A percentile compares a stretch with the other conserved stretches of the same genome.
Evolutionary conservation across 768 basidiomycete species (phyloP).

Genomic region (Boletus speciosus): DNA sequence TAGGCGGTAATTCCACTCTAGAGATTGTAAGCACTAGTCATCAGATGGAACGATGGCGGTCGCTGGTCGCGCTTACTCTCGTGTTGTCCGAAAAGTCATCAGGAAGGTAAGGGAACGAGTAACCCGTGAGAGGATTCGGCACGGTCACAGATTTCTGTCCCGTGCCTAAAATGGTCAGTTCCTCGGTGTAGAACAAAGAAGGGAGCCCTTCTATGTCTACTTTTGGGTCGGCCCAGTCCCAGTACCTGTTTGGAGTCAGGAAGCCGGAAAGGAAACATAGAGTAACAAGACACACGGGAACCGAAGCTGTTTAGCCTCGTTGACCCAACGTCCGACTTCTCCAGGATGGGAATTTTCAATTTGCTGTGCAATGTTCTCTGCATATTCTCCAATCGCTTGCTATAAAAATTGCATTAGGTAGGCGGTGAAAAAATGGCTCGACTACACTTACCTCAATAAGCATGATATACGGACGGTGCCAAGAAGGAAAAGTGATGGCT

Average conservation of each 20-base stretch:
- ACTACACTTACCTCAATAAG: conserved; percentile 21
- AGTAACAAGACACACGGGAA: conserved; percentile 24
- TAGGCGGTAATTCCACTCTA: conserved; percentile 15
- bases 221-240: conserved; percentile 28
- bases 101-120: conserved; percentile 15
- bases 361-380: conserved; percentile 21
- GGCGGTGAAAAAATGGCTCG: not conserved
- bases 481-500: conserved; percentile 21
- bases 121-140: conserved; percentile 19
- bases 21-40: not conserved
- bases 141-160: conserved; percentile 8
- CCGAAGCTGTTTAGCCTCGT: conserved; percentile 21
- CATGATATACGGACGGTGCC: conserved; percentile 30
- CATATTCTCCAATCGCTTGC: conserved; percentile 29
- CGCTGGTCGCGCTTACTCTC: conserved; percentile 1
- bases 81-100: conserved; percentile 15
- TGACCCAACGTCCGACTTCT: conserved; percentile 20
- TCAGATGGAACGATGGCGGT: not conserved
- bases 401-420: not conserved
- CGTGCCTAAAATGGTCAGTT: conserved; percentile 7
- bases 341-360: conserved; percentile 19
- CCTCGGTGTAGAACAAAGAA: conserved; percentile 15
- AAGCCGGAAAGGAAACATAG: not conserved
- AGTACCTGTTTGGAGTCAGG: conserved; percentile 17
- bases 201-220: conserved; percentile 20